Conservation (phyloP, 192 early-diverging fungal genomes). For the Oehlia diaphana region DNA sequence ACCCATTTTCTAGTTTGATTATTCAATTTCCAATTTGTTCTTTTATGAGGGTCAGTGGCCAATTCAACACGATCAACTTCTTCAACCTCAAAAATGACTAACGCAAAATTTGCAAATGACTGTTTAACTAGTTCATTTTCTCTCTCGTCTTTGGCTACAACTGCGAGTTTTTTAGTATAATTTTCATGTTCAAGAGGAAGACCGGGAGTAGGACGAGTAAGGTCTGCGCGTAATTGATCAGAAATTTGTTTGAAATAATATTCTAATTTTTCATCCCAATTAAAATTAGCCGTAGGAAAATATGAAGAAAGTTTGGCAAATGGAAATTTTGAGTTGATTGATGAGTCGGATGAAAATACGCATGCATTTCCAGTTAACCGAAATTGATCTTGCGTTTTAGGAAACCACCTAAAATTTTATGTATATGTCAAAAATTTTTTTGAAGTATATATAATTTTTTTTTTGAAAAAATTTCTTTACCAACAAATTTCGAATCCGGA, state of each 20-base stretch:
- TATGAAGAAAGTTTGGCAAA: neutral
- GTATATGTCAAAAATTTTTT: neutral
- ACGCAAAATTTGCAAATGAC: constrained; percentile 37
- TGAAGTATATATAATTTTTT: neutral
- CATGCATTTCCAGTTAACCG: constrained; percentile 36
- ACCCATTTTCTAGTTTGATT: neutral
- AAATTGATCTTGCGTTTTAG: constrained; percentile 40
- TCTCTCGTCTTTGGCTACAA: constrained; percentile 18
- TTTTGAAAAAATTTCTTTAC: constrained; percentile 14
- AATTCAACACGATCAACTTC: constrained; percentile 33
- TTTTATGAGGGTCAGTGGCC: constrained; percentile 1
- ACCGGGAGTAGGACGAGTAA: constrained; percentile 24
- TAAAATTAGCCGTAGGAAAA: neutral
- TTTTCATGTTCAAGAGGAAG: neutral
- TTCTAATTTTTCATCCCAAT: constrained; percentile 39
- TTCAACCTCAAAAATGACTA: constrained; percentile 39
- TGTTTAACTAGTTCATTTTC: constrained; percentile 29
- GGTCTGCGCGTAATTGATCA: constrained; percentile 34
- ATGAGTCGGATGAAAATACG: constrained; percentile 14
- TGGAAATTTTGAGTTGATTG: neutral
- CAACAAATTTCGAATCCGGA: constrained; percentile 36
- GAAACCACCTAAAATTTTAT: constrained; percentile 34
- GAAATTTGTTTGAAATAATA: constrained; percentile 31
- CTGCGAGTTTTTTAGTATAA: constrained; percentile 19
- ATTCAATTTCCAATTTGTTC: neutral